phyloP scores from a whole-genome alignment of 129 eudicot species.

The Mikania micrantha region DNA sequence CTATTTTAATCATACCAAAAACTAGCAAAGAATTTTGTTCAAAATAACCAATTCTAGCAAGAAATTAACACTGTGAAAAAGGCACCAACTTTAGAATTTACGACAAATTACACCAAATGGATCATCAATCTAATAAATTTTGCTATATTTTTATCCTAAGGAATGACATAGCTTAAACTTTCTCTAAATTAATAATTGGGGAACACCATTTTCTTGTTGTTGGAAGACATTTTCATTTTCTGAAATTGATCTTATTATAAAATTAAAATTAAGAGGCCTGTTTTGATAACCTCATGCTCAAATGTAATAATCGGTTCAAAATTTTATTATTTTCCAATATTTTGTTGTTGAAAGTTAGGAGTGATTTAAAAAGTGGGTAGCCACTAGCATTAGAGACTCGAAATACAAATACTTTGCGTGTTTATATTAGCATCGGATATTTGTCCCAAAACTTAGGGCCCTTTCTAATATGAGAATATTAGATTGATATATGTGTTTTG shows the following conservation, averaged over 20 bases:
- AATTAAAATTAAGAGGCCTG: background rate
- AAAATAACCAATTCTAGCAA: too few relatives aligned
- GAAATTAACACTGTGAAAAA: too few relatives aligned
- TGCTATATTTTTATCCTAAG: too few relatives aligned
- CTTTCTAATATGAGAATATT: background rate
- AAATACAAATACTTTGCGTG: slow-evolving; percentile 18
- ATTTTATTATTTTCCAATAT: background rate
- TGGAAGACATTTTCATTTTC: too few relatives aligned
- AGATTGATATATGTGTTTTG: background rate
- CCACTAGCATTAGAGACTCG: background rate
- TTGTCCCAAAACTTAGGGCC: background rate
- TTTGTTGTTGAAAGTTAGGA: background rate
- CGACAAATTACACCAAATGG: too few relatives aligned
- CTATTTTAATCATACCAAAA: background rate
- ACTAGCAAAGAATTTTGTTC: too few relatives aligned
- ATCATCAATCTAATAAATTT: too few relatives aligned
- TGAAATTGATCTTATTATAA: too few relatives aligned
- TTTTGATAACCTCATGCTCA: background rate
- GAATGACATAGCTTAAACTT: too few relatives aligned
- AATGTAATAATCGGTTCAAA: background rate
- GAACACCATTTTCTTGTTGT: too few relatives aligned
- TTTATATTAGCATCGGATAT: background rate
- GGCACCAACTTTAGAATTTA: too few relatives aligned
- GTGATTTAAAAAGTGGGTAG: background rate
- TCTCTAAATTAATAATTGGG: too few relatives aligned